These are phyloP conservation scores for Colletotrichum sp. DNA, from an alignment of 2,329 filamentous ascomycete genomes.

Conservation along the genomic window DNA sequence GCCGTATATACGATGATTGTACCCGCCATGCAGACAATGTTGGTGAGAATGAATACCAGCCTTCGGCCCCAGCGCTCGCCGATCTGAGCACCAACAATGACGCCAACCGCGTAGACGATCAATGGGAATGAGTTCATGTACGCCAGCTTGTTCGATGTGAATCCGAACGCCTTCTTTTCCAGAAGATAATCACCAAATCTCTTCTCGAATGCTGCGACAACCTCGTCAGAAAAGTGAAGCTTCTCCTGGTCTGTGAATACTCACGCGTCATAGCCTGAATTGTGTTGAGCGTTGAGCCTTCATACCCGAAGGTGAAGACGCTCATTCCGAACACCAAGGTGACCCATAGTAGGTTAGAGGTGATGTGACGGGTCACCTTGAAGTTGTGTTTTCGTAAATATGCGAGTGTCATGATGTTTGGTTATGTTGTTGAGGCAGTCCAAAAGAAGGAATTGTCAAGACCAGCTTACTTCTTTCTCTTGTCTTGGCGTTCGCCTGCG, in stretches of 20 bases:
- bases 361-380: conserved; percentile 22
- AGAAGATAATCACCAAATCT: conserved; percentile 22
- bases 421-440: conserved; percentile 6
- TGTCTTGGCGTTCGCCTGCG: neutral
- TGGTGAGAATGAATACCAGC: conserved; percentile 21
- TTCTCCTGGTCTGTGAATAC: neutral
- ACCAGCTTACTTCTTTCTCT: conserved; percentile 2
- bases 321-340: conserved; percentile 24
- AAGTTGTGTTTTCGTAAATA: conserved; percentile 23
- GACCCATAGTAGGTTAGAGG: conserved; percentile 22
- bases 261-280: conserved; percentile 26
- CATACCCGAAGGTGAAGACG: conserved; percentile 27
- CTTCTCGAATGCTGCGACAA: conserved; percentile 11
- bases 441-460: conserved; percentile 8
- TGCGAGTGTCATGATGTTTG: conserved; percentile 15
- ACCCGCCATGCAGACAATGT: conserved; percentile 20
- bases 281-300: conserved; percentile 24
- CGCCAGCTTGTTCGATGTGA: conserved; percentile 22
- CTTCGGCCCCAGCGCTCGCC: conserved; percentile 23
- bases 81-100: conserved; percentile 19
- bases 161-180: conserved; percentile 6
- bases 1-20: conserved; percentile 18
- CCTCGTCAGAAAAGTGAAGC: neutral
- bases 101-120: conserved; percentile 22
- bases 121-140: conserved; percentile 27